These are phyloP conservation scores for Malbranchea cinnamomea DNA, from an alignment of 2,329 filamentous ascomycete species.

Conservation along the genomic window DNA sequence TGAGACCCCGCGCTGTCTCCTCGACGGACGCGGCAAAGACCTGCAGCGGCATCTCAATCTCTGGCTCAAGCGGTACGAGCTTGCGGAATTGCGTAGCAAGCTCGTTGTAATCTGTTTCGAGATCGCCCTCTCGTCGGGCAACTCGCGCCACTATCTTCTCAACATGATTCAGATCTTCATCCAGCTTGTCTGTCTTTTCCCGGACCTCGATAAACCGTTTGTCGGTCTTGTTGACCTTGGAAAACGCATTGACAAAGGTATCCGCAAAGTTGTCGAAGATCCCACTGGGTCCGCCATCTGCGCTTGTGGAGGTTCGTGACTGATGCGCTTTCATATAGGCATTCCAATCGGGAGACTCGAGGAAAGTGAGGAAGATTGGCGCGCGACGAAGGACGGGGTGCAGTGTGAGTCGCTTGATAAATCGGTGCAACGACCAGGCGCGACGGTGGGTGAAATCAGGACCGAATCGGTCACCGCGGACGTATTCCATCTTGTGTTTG, in stretches of 20 bases:
- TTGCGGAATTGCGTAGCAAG: slow-evolving; percentile 91
- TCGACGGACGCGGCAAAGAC: slow-evolving; percentile 78
- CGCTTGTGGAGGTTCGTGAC: slow-evolving; percentile 43
- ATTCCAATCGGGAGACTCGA: slow-evolving; percentile 93
- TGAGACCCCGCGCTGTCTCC: slow-evolving; percentile 64
- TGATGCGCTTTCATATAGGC: slow-evolving; percentile 75
- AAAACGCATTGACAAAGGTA: slow-evolving; percentile 92
- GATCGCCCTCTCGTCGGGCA: slow-evolving; percentile 69
- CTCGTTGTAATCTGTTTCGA: slow-evolving; percentile 78
- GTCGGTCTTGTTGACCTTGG: slow-evolving; percentile 90
- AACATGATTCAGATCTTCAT: slow-evolving; percentile 82
- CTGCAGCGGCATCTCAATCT: slow-evolving; percentile 66
- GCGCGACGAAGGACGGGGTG: slow-evolving; percentile 81
- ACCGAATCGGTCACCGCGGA: slow-evolving; percentile 88
- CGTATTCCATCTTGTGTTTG: slow-evolving; percentile 99
- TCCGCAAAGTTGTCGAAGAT: slow-evolving; percentile 94
- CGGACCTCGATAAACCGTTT: slow-evolving; percentile 86
- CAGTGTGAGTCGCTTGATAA: slow-evolving; percentile 69
- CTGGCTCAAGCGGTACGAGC: slow-evolving; percentile 75
- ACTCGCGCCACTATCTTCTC: slow-evolving; percentile 93
- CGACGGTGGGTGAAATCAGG: slow-evolving; percentile 79
- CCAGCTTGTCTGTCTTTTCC: slow-evolving; percentile 83
- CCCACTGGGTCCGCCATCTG: slow-evolving; percentile 36
- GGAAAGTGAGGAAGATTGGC: slow-evolving; percentile 69
- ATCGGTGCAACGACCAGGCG: slow-evolving; percentile 80